Evolutionary conservation across 345 rosid genomes (phyloP).

Genomic region (Linum usitatissimum): DNA sequence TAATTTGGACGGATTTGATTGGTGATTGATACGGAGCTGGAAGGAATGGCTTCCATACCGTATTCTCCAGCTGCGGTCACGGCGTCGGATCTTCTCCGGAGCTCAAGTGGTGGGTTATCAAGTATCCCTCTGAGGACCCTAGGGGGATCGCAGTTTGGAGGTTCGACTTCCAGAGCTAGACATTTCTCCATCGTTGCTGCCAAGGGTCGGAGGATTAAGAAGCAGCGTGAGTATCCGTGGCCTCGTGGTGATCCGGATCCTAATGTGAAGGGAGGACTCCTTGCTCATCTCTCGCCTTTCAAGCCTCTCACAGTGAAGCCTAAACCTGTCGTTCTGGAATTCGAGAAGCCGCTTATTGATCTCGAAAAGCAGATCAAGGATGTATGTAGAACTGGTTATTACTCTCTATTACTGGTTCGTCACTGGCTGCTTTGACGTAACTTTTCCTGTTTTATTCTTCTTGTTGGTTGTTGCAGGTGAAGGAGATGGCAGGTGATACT

Average conservation of each 20-base stretch:
- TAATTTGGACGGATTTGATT: constrained; percentile 8
- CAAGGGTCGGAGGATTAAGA: constrained; percentile 69
- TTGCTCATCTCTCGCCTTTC: constrained; percentile 64
- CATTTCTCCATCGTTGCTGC: constrained; percentile 29
- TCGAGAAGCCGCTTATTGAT: constrained; percentile 78
- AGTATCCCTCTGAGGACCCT: constrained; percentile 50
- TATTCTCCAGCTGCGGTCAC: constrained; percentile 41
- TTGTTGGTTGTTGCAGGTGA: constrained; percentile 50
- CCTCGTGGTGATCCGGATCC: constrained; percentile 80
- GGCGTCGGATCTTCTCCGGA: constrained; percentile 72
- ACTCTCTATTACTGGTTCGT: background rate
- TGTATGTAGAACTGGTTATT: constrained; percentile 25
- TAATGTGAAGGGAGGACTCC: constrained; percentile 79
- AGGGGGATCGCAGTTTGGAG: constrained; percentile 27
- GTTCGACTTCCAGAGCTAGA: constrained; percentile 21
- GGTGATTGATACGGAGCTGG: constrained; percentile 12
- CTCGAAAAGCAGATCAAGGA: constrained; percentile 79
- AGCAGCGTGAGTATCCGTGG: constrained; percentile 79
- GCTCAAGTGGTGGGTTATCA: constrained; percentile 41
- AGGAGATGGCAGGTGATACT: constrained; percentile 84
- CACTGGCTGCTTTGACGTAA: background rate
- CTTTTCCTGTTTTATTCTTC: background rate
- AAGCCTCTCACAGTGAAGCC: constrained; percentile 64
- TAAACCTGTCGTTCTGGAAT: constrained; percentile 74
- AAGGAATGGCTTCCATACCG: constrained; percentile 52